These are phyloP conservation scores for Ceratocystiopsis sp. DNA, from an alignment of 2,329 filamentous ascomycete genomes.

Conservation along the genomic window DNA sequence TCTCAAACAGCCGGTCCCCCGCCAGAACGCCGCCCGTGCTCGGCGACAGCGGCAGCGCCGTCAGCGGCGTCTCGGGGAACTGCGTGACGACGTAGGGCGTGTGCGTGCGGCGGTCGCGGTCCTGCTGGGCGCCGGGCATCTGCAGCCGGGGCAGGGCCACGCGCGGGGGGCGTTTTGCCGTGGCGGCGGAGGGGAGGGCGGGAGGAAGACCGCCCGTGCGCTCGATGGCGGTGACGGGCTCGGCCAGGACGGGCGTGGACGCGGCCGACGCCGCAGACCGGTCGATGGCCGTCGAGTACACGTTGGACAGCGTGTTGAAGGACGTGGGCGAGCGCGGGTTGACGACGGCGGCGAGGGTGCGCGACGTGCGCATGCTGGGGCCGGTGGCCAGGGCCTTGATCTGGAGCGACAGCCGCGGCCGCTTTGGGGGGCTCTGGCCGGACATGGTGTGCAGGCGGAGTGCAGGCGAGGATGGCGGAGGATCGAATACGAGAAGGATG, in stretches of 20 bases:
- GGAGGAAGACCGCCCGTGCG: too few relatives aligned
- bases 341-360: conserved; percentile 26
- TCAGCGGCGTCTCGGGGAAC: conserved; percentile 34
- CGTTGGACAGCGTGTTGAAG: conserved; percentile 50
- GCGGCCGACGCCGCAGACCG: conserved; percentile 23
- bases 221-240: conserved; percentile 19
- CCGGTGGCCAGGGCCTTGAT: conserved; percentile 24
- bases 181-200: conserved; percentile 14
- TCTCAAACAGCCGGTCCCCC: too few relatives aligned
- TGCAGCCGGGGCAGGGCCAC: conserved; percentile 7
- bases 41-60: conserved; percentile 33
- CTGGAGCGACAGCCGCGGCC: conserved; percentile 35
- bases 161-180: conserved; percentile 9
- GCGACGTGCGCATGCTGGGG: conserved; percentile 21
- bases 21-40: conserved; percentile 9
- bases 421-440: conserved; percentile 22
- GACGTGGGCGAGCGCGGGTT: conserved; percentile 43
- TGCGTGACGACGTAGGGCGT: conserved; percentile 29
- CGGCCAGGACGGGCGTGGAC: conserved; percentile 22
- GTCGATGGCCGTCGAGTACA: conserved; percentile 46
- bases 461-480: neutral
- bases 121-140: conserved; percentile 9
- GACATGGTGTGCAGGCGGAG: conserved; percentile 3
- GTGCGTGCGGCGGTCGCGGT: conserved; percentile 16
- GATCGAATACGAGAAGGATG: neutral